Conservation (phyloP, 2,329 filamentous ascomycete genomes). For the Capronia americana region DNA sequence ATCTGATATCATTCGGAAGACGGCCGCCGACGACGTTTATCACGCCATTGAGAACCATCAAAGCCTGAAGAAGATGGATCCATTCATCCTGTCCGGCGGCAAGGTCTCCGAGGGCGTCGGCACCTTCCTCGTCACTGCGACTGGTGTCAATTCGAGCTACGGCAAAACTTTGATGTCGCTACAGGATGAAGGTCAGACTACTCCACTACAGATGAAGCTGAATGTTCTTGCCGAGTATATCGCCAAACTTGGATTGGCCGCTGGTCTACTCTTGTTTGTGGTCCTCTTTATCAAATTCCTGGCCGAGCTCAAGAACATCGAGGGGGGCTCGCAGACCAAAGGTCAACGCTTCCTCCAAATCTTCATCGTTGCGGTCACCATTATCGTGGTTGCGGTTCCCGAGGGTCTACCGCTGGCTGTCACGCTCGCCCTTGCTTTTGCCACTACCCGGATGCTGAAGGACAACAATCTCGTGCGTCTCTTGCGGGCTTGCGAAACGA, state of each 20-base stretch:
- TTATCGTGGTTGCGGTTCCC: slow-evolving; percentile 66
- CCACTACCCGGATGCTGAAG: slow-evolving; percentile 67
- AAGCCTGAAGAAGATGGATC: slow-evolving; percentile 70
- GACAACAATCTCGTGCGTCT: slow-evolving; percentile 68
- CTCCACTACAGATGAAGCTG: slow-evolving; percentile 77
- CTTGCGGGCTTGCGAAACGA: slow-evolving; percentile 66
- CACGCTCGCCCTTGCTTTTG: slow-evolving; percentile 67
- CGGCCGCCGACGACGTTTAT: slow-evolving; percentile 67
- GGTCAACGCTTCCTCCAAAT: slow-evolving; percentile 65
- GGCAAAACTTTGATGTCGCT: slow-evolving; percentile 81
- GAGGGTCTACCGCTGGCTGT: slow-evolving; percentile 68
- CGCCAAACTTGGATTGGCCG: slow-evolving; percentile 73
- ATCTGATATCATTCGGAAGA: slow-evolving; percentile 74
- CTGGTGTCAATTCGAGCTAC: slow-evolving; percentile 75
- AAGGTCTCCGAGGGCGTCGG: slow-evolving; percentile 79
- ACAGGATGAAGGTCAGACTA: slow-evolving; percentile 76
- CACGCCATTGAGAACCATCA: slow-evolving; percentile 67
- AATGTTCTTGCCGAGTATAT: slow-evolving; percentile 81
- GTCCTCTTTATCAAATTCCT: slow-evolving; percentile 81
- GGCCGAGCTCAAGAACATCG: slow-evolving; percentile 63
- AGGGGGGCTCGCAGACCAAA: slow-evolving; percentile 55
- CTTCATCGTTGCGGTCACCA: slow-evolving; percentile 64
- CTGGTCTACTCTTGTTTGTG: slow-evolving; percentile 76
- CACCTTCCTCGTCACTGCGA: slow-evolving; percentile 75
- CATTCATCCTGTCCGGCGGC: slow-evolving; percentile 80